Evolutionary conservation across 2,329 filamentous ascomycete species (phyloP).

Genomic region (Claviceps paspali): DNA sequence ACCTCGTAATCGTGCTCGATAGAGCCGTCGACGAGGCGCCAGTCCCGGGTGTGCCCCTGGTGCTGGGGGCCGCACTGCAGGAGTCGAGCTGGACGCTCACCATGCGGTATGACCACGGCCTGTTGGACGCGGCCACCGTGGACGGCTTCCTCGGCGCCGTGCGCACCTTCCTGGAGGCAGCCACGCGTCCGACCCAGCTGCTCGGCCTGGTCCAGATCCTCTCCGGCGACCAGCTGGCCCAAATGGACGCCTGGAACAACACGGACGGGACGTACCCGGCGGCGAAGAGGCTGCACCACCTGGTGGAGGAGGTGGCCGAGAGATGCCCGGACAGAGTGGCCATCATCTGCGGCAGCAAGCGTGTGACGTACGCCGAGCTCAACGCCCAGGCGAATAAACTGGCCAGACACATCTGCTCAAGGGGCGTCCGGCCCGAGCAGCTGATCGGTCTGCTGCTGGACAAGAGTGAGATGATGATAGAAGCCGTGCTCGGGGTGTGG

Average conservation of each 20-base stretch:
- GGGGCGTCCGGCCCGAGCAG: neutral
- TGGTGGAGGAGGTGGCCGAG: neutral
- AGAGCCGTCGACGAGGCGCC: neutral
- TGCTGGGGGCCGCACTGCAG: neutral
- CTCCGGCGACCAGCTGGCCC: neutral
- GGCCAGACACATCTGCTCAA: neutral
- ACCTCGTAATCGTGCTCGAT: constrained; percentile 4
- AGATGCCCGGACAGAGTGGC: neutral
- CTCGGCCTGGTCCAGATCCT: neutral
- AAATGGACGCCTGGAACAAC: constrained; percentile 2
- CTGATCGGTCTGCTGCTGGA: constrained; percentile 1
- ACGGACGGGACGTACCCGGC: neutral
- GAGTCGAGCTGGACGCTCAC: neutral
- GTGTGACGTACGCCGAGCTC: neutral
- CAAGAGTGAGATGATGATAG: constrained; percentile 3
- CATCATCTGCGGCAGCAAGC: neutral
- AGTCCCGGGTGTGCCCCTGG: neutral
- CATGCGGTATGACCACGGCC: neutral
- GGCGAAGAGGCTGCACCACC: constrained; percentile 1
- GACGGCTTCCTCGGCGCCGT: constrained; percentile 1
- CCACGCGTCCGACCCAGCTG: neutral
- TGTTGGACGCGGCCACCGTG: constrained; percentile 1
- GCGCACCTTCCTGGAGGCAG: neutral
- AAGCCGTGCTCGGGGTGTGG: constrained; percentile 1
- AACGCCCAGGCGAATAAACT: neutral